A percentile compares a stretch with the other conserved stretches of the same genome.
phyloP scores from a whole-genome alignment of 352 stramenopile genomes.

The Peronosclerospora sorghi region DNA sequence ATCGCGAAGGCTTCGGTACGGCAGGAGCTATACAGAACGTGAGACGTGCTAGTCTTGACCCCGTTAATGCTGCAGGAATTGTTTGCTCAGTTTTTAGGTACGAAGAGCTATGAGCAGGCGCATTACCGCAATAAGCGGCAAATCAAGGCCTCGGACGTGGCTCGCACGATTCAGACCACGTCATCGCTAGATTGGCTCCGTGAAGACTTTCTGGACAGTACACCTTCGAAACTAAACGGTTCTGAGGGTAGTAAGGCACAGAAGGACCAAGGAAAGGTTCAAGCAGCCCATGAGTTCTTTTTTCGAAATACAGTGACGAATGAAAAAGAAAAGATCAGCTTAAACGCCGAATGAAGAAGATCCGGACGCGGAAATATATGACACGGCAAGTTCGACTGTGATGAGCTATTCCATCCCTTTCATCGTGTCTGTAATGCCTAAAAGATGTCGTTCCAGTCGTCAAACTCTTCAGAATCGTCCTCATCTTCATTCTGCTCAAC shows the following conservation, averaged over 20 bases:
- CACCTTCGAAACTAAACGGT: conserved; percentile 8
- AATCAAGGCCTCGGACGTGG: conserved; percentile 68
- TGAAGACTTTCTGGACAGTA: conserved; percentile 72
- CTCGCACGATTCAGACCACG: conserved; percentile 65
- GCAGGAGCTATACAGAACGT: not conserved
- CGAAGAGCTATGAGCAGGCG: conserved; percentile 81
- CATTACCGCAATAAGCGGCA: conserved; percentile 77
- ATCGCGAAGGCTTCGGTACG: conserved; percentile 87
- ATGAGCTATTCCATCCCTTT: no score
- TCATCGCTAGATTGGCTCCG: conserved; percentile 74
- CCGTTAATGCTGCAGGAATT: conserved; percentile 52
- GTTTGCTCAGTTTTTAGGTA: conserved; percentile 83
- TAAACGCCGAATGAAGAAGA: not conserved
- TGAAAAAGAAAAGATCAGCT: conserved; percentile 2
- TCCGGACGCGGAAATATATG: conserved; percentile 5
- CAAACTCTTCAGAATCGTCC: conserved; percentile 64
- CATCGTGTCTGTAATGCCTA: conserved; percentile 21
- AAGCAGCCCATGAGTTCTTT: conserved; percentile 31
- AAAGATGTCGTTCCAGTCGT: conserved; percentile 86
- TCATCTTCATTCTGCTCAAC: conserved; percentile 57
- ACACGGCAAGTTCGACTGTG: not conserved
- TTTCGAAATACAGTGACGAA: conserved; percentile 24
- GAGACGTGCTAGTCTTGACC: not conserved
- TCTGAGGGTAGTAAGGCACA: conserved; percentile 13
- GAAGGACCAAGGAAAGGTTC: conserved; percentile 16